phyloP scores from a whole-genome alignment of 192 early-diverging fungal species.

The Linnemannia hyalina region DNA sequence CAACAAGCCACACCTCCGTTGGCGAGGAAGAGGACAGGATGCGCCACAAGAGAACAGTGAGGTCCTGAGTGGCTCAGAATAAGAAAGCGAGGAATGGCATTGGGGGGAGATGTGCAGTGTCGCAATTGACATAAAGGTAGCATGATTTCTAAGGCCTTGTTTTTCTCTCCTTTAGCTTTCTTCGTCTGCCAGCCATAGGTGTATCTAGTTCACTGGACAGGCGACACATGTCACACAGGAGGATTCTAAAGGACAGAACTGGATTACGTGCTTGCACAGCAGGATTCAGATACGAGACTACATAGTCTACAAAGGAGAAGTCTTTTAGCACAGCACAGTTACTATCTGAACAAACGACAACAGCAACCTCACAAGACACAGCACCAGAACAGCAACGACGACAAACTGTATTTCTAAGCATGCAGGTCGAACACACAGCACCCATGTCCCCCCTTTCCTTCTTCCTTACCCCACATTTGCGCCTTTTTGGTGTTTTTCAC shows the following conservation, averaged over 20 bases:
- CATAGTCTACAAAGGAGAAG: not conserved
- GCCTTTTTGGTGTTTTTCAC: conserved; percentile 1
- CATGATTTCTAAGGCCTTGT: not conserved
- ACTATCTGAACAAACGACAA: not conserved
- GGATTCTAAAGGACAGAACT: not conserved
- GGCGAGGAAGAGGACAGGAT: not conserved
- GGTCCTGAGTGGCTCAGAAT: not conserved
- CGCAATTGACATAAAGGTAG: not conserved
- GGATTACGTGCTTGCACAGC: not conserved
- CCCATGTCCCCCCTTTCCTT: not conserved
- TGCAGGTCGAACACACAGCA: not conserved
- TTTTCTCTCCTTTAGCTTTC: not conserved
- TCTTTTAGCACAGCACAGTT: not conserved
- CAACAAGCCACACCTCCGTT: not conserved
- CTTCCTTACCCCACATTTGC: not conserved
- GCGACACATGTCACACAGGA: not conserved
- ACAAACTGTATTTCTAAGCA: conserved; percentile 29
- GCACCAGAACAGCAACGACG: not conserved
- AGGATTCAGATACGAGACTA: not conserved
- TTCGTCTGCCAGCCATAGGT: not conserved
- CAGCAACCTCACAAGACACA: not conserved
- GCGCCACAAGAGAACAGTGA: not conserved
- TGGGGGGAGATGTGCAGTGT: not conserved
- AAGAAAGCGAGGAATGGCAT: not conserved
- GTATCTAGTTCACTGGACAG: not conserved